A percentile compares a stretch with the other conserved stretches of the same genome.
Conservation (phyloP, 345 rosid species). For the Camelina laxa region DNA sequence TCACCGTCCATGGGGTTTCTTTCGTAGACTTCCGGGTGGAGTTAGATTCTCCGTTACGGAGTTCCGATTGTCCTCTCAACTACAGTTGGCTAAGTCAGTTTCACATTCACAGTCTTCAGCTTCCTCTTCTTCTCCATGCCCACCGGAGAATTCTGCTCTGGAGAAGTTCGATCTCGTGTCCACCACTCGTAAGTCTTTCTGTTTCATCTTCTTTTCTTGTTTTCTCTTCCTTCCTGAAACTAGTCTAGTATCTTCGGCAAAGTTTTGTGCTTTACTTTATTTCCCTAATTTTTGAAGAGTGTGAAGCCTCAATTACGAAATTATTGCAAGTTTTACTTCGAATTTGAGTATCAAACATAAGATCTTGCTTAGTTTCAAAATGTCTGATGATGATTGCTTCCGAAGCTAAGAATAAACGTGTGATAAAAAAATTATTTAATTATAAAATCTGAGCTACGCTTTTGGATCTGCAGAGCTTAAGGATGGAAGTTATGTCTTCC, state of each 20-base stretch:
- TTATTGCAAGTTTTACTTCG: background rate
- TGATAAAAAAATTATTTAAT: background rate
- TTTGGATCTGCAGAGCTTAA: conserved; percentile 49
- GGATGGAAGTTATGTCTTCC: conserved; percentile 70
- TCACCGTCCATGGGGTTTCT: conserved; percentile 26
- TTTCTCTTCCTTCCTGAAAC: background rate
- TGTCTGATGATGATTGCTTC: background rate
- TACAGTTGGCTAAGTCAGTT: conserved; percentile 26
- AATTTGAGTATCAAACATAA: background rate
- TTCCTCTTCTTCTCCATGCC: conserved; percentile 13
- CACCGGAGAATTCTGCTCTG: conserved; percentile 10
- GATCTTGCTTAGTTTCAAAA: background rate
- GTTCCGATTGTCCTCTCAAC: conserved; percentile 12
- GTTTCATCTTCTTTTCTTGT: background rate
- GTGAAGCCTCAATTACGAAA: conserved; percentile 3
- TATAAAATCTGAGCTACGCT: background rate
- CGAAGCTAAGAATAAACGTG: background rate
- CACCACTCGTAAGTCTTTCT: conserved; percentile 46
- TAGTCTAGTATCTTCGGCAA: background rate
- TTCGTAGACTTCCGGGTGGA: conserved; percentile 13
- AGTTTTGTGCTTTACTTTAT: background rate
- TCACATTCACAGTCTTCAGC: conserved; percentile 36
- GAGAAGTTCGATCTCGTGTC: conserved; percentile 49
- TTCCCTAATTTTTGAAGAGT: background rate
- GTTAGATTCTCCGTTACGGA: conserved; percentile 33